Base-by-base conservation (phyloP, 179 eudicot genomes). In the Beta corolliflora region DNA sequence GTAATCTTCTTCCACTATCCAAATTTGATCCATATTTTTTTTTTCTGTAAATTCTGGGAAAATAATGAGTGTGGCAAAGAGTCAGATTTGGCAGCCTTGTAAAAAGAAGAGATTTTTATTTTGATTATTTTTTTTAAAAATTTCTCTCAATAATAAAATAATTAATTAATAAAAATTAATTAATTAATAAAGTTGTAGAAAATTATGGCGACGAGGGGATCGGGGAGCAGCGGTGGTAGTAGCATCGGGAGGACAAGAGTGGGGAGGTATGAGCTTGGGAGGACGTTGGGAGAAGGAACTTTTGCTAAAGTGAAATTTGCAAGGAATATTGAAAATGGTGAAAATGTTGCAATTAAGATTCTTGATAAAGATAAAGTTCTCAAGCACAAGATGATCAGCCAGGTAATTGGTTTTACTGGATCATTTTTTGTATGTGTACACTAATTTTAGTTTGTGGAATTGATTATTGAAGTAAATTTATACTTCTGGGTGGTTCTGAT, bases 261-360 rank as follows among this genome's bases (percentile, higher is more conserved):
- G 9, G 97, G 97, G 21, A 90, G 77, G 63, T 93, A 93, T 77
- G 97, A 89, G 80, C 75, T 93, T 9, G 97, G 97, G 10, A 85
- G 93, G 82, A 93, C 97, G 6, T 69, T 93, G 23, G 97, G 97
- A 13, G 92, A 90, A 79, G 97, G 97, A 14, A 87, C 92, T n/a
- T 92, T 93, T 77, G 97, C 95, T 6, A 93, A 93, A 80, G 97
- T 93, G 44, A 93, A 93, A 75, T 92, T 92, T 83, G 97, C 95
- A 0, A 85, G 87, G 78, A 93, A 93, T 63, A 9, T 82, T 8
- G 93, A 87, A 21, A 92, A 85, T 3, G 88, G 84, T 18, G 91
- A 91, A 1, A 66, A 84, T 69, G 97, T 91, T 77, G 95, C 97
- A 7, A 88, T 93, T 23, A 93, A 93, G 86, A 89, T 93, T 83